Evolutionary conservation across 2,329 filamentous ascomycete genomes (phyloP), one percentile per base, ranked within the genome.

Genomic region (Diaporthe humulicola): DNA sequence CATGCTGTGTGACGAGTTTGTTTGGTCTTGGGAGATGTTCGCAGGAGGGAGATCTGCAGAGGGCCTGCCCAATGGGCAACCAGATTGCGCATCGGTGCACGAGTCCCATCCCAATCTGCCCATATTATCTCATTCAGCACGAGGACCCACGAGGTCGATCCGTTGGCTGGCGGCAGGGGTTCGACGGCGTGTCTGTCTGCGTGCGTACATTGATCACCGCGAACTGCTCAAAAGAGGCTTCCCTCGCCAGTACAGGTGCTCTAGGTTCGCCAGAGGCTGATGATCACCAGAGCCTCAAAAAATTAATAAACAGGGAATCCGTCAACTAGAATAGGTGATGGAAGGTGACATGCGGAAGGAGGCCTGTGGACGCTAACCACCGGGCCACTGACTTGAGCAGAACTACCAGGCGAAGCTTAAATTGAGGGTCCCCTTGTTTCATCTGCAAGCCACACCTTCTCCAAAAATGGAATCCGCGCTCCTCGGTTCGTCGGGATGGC

Each of bases 371-470:
- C n/a, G 15, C 14, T 42, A 38, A 30, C 60, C 38, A 45, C 7
- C 10, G 40, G 45, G 45, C 60, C 40, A 48, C 40, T 66, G 60
- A 48, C 40, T 25, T 33, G 40, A 64, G 25, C 60, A 64, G 60
- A 45, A 36, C 14, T 6, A 28, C 64, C 64, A 50, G 61, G 45
- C 48, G 30, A 69, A 69, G 64, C 64, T 69, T 69, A 69, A 69
- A 69, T 54, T 69, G 64, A 69, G 64, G 64, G 48, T 54, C 64
- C n/a, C 64, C 64, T 69, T 69, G 64, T 69, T 69, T 69, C 64
- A 69, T 36, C 30, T 28, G n/a, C 64, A 69, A 69, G 48, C 64
- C 64, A 69, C 64, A 30, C 64, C 64, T 50, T 50, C 64, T 69
- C 64, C 64, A 69, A 69, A 52, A 69, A 38, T 69, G 64, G 64